Conservation (phyloP, 148 eudicot genomes). For the Dysphania ambrosioides region DNA sequence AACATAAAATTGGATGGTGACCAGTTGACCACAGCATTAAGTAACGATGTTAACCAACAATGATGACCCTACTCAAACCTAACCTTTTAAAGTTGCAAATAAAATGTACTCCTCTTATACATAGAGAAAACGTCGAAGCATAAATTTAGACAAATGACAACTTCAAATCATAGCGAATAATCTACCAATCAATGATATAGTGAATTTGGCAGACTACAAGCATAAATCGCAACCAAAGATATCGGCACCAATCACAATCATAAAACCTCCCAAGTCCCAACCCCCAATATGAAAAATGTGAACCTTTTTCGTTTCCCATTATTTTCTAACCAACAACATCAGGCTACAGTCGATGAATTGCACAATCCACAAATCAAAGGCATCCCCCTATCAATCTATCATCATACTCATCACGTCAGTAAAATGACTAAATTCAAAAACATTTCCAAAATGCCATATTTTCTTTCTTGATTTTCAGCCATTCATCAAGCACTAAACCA, state of each 20-base stretch:
- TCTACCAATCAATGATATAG: background rate
- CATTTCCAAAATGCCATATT: background rate
- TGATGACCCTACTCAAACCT: background rate
- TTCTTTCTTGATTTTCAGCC: background rate
- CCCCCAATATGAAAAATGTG: background rate
- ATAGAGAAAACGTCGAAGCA: background rate
- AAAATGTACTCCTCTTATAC: background rate
- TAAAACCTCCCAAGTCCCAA: background rate
- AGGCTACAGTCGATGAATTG: background rate
- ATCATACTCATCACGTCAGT: constrained; percentile 1
- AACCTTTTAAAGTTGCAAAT: background rate
- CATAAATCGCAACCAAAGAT: background rate
- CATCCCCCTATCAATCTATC: too few species aligned
- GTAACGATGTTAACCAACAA: background rate
- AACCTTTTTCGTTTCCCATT: background rate
- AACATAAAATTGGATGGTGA: background rate
- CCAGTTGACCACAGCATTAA: background rate
- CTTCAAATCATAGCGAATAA: background rate
- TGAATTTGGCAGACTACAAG: background rate
- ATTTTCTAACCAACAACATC: background rate
- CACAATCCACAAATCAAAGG: background rate
- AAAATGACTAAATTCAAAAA: background rate
- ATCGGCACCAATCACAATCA: background rate
- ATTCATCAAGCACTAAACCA: constrained; percentile 3
- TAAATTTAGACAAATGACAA: background rate